These are phyloP conservation scores for Pythium folliculosum DNA, from an alignment of 352 stramenopile genomes.

Conservation along the genomic window DNA sequence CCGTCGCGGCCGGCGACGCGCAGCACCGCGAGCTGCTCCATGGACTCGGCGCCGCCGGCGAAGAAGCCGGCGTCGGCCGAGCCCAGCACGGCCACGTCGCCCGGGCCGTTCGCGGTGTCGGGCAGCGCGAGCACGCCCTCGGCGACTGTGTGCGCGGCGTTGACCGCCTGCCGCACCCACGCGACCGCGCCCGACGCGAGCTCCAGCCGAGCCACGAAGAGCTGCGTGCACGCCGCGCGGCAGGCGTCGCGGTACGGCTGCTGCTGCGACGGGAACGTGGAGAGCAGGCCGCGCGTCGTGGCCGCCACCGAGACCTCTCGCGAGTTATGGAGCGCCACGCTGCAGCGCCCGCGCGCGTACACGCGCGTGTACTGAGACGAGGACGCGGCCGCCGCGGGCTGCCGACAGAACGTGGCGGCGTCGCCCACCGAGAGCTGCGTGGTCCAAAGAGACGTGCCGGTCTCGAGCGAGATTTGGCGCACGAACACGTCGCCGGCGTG, in stretches of 20 bases:
- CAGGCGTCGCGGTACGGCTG: constrained; percentile 27
- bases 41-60: constrained; percentile 14
- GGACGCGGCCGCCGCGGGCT: neutral
- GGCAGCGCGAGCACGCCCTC: constrained; percentile 5
- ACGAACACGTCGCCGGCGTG: constrained; percentile 36
- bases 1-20: constrained; percentile 15
- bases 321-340: constrained; percentile 2
- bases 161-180: constrained; percentile 27
- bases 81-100: constrained; percentile 13
- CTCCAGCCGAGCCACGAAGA: constrained; percentile 24
- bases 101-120: neutral
- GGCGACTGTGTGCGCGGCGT: constrained; percentile 3
- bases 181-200: constrained; percentile 8
- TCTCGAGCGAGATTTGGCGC: constrained; percentile 14
- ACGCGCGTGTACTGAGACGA: constrained; percentile 7
- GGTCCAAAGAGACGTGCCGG: constrained; percentile 28
- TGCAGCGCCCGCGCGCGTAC: constrained; percentile 18
- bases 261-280: constrained; percentile 22
- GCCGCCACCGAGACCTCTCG: constrained; percentile 26
- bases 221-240: constrained; percentile 16
- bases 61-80: constrained; percentile 22
- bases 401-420: constrained; percentile 14
- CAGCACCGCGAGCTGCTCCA: constrained; percentile 24
- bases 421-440: constrained; percentile 15
- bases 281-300: constrained; percentile 26